Conservation (phyloP, 345 rosid species). For the Streptanthus diversifolius region DNA sequence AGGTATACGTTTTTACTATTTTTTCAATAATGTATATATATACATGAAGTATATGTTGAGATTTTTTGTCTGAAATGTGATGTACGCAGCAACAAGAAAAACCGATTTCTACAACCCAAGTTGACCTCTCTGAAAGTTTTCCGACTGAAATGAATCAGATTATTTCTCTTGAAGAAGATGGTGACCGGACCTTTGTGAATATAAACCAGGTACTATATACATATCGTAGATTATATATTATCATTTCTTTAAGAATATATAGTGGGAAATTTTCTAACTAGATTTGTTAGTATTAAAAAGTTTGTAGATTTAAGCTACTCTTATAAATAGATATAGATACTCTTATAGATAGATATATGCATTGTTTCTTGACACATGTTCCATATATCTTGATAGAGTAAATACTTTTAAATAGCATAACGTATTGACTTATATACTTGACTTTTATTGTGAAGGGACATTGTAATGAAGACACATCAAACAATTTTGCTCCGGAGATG, state of each 20-base stretch:
- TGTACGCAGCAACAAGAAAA: slow-evolving; percentile 15
- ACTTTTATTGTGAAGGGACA: slow-evolving; percentile 13
- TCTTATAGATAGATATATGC: not conserved
- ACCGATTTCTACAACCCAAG: not conserved
- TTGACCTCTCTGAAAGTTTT: slow-evolving; percentile 4
- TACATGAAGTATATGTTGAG: not conserved
- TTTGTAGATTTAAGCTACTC: not conserved
- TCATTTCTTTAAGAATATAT: not conserved
- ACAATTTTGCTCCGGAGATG: slow-evolving; percentile 15
- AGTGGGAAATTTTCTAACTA: not conserved
- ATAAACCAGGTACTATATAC: slow-evolving; percentile 21
- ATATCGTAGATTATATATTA: not conserved
- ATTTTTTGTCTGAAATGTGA: not conserved
- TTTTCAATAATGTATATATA: not conserved
- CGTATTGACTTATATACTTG: not conserved
- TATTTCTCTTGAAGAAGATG: slow-evolving; percentile 8
- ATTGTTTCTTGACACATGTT: not conserved
- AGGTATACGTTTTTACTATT: slow-evolving; percentile 2
- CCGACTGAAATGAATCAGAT: slow-evolving; percentile 7
- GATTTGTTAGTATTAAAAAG: not conserved
- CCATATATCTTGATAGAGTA: not conserved
- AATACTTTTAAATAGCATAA: not conserved
- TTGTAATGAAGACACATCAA: slow-evolving; percentile 8
- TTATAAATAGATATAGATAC: not conserved
- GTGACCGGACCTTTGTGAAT: not conserved